Evolutionary conservation across 2,329 filamentous ascomycete genomes (phyloP), one percentile per base, ranked within the genome.

Genomic region (Taxawa tesnikishii): DNA sequence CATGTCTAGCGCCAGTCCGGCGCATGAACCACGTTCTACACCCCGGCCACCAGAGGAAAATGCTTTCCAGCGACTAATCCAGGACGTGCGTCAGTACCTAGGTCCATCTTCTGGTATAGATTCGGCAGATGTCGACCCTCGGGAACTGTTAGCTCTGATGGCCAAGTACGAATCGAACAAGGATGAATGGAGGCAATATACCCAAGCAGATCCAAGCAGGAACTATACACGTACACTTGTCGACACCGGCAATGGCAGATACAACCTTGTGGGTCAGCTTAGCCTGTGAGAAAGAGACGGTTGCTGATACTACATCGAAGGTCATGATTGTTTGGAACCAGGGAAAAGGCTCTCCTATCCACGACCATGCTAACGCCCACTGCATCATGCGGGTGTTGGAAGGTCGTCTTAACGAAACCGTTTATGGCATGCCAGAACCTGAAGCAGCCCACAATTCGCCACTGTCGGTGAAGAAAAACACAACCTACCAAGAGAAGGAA

Each of bases 381-480:
- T 94, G 87, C 58, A 65, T 94, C 45, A 94, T 94, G 83, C 93
- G 77, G 56, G 76, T 88, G 43, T 69, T 94, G 40, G 75, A 75
- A 44, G 87, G 87, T 28, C 70, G 66, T 39, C 63, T 94, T 38
- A 81, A 75, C 45, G 87, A 94, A 62, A 87, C 82, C 12, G 71
- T 83, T 38, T 94, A 83, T 56, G 68, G 70, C 31, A 85, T 26
- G 54, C 58, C 30, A 54, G 29, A 33, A 5, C 10, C 15, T 5
- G 27, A 12, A 2, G 29, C 33, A 5, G 17, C 26, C 6, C n/a
- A 14, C 5, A 23, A 24, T 10, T 17, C 21, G 19, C 34, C 76
- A 3, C 75, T 81, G 56, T 51, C 63, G 38, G 56, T 81, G 36
- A 78, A 75, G 42, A 76, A 73, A 27, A 71, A 83, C 48, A 81